Percentiles rank a stretch among this genome's conserved stretches.
Evolutionary conservation across 2,329 filamentous ascomycete genomes (phyloP).

Genomic region (Nannizzia gypsea): DNA sequence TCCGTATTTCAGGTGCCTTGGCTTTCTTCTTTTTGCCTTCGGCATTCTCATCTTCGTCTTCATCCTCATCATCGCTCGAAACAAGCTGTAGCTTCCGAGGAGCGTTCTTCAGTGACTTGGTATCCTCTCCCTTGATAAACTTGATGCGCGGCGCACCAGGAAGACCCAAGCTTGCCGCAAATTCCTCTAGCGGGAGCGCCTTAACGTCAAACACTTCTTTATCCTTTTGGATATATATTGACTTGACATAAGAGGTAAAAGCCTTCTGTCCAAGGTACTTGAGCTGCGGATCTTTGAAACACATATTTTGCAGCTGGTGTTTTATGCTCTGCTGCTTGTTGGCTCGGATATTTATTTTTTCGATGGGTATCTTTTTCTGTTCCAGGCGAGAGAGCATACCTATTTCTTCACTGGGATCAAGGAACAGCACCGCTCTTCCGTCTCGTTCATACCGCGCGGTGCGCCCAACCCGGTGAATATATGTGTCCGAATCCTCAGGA

Average conservation of each 20-base stretch:
- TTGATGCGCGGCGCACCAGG: slow-evolving; percentile 88
- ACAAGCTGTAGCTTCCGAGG: slow-evolving; percentile 53
- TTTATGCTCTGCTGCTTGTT: slow-evolving; percentile 83
- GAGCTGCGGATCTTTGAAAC: slow-evolving; percentile 83
- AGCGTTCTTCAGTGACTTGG: slow-evolving; percentile 78
- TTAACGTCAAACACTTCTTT: slow-evolving; percentile 83
- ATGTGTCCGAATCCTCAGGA: slow-evolving; percentile 92
- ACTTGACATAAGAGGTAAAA: slow-evolving; percentile 80
- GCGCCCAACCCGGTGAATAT: slow-evolving; percentile 89
- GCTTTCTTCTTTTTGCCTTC: slow-evolving; percentile 40
- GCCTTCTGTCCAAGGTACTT: slow-evolving; percentile 96
- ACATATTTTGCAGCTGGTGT: slow-evolving; percentile 82
- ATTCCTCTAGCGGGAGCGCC: slow-evolving; percentile 73
- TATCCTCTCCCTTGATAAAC: slow-evolving; percentile 79
- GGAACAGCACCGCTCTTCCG: slow-evolving; percentile 77
- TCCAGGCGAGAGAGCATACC: slow-evolving; percentile 81
- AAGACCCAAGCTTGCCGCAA: slow-evolving; percentile 71
- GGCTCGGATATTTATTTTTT: slow-evolving; percentile 72
- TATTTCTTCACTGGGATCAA: slow-evolving; percentile 82
- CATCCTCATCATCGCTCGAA: slow-evolving; percentile 49
- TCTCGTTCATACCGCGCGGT: slow-evolving; percentile 88
- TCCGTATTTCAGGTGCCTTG: slow-evolving; percentile 64
- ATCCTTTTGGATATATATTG: slow-evolving; percentile 76
- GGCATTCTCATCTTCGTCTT: slow-evolving; percentile 33
- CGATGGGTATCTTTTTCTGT: slow-evolving; percentile 79